A percentile compares a stretch with the other conserved stretches of the same genome.
These are phyloP conservation scores for Phaeolepiota aurea DNA, from an alignment of 768 basidiomycete genomes.

Conservation along the genomic window DNA sequence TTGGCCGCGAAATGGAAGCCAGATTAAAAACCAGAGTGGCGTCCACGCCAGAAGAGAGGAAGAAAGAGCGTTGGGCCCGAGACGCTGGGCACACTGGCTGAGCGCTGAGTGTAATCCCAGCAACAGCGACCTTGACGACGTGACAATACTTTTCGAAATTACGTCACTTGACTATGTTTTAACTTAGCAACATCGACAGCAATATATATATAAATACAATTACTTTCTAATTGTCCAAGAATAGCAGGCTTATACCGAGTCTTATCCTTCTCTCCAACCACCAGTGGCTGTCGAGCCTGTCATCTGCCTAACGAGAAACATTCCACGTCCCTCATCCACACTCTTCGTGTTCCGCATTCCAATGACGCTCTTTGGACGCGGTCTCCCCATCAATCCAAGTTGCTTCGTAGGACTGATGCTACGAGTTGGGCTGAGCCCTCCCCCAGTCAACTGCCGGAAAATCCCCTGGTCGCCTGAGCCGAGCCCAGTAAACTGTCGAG, in stretches of 20 bases:
- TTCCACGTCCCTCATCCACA: constrained; percentile 60
- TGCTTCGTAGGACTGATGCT: constrained; percentile 76
- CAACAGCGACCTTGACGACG: neutral
- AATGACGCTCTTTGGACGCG: constrained; percentile 73
- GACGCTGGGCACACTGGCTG: too few species aligned
- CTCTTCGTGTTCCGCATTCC: constrained; percentile 58
- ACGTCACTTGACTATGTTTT: neutral
- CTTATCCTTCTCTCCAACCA: constrained; percentile 6
- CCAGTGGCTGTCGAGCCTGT: constrained; percentile 40
- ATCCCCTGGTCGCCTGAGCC: constrained; percentile 29
- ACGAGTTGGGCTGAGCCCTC: constrained; percentile 57
- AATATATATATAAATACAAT: neutral
- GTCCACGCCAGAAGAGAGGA: neutral
- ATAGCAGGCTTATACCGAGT: neutral
- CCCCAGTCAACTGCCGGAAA: constrained; percentile 57
- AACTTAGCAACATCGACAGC: neutral
- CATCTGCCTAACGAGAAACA: constrained; percentile 75
- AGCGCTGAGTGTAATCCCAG: too few species aligned
- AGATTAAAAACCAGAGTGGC: neutral
- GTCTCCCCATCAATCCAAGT: constrained; percentile 35
- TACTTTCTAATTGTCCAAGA: neutral
- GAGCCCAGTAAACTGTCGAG: constrained; percentile 67
- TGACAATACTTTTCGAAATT: too few species aligned
- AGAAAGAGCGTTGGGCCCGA: neutral
- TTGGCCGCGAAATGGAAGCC: neutral